phyloP scores from a whole-genome alignment of 805 yeast genomes.

The Lipomyces lipofer region DNA sequence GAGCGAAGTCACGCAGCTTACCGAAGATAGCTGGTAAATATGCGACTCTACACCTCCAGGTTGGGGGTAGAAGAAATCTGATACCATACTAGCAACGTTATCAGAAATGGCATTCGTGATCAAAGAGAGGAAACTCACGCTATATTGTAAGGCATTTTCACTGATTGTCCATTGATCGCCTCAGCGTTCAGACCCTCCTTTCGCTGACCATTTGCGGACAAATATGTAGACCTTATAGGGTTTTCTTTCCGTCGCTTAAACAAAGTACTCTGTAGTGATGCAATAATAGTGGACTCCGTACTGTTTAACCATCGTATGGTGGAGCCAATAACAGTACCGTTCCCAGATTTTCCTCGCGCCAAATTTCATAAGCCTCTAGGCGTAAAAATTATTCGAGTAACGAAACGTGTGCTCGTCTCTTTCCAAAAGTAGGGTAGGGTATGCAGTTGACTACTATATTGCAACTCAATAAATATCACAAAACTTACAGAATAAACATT shows the following conservation, averaged over 20 bases:
- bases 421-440: too few relatives aligned
- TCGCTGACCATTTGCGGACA: too few relatives aligned
- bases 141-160: constrained; percentile 37
- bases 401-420: too few relatives aligned
- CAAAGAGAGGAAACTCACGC: constrained; percentile 33
- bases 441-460: not conserved
- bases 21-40: constrained; percentile 79
- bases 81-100: constrained; percentile 60
- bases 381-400: too few relatives aligned
- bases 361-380: too few relatives aligned
- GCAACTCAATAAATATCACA: not conserved
- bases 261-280: too few relatives aligned
- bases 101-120: not conserved
- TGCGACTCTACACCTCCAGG: constrained; percentile 98
- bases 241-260: too few relatives aligned
- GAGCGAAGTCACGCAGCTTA: too few relatives aligned
- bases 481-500: not conserved
- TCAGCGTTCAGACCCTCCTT: too few relatives aligned
- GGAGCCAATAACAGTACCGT: not conserved
- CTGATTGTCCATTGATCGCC: too few relatives aligned
- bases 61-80: constrained; percentile 97
- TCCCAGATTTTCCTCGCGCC: not conserved
- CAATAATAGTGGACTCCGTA: too few relatives aligned
- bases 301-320: not conserved
- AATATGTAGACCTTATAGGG: too few relatives aligned